These are phyloP conservation scores for Cocos nucifera DNA, from an alignment of 176 grass and related monocot species.

Conservation along the genomic window DNA sequence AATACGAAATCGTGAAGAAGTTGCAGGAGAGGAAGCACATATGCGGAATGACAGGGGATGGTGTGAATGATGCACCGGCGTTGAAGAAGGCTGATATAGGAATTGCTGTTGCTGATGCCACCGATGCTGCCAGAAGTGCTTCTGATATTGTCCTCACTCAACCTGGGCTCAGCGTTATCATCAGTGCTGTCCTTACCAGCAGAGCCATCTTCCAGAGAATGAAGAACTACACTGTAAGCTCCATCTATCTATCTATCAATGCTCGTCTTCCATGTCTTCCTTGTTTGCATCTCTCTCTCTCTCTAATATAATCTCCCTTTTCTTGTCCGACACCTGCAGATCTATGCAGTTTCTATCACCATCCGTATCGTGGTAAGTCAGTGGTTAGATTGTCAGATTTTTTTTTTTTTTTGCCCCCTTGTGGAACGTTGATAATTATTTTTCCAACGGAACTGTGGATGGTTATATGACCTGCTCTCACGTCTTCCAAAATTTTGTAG, in stretches of 20 bases:
- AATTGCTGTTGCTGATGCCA: constrained; percentile 95
- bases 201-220: constrained; percentile 99
- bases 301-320: constrained; percentile 6
- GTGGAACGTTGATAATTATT: too few species aligned
- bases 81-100: constrained; percentile 97
- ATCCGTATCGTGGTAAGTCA: constrained; percentile 91
- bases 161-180: constrained; percentile 96
- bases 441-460: too few species aligned
- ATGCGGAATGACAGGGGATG: constrained; percentile 95
- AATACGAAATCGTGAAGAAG: constrained; percentile 96
- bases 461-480: too few species aligned
- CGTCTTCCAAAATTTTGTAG: too few species aligned
- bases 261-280: neutral
- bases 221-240: constrained; percentile 95
- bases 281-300: constrained; percentile 1
- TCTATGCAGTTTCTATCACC: constrained; percentile 97
- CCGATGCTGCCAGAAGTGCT: constrained; percentile 82
- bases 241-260: constrained; percentile 20
- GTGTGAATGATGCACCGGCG: constrained; percentile 91
- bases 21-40: constrained; percentile 98
- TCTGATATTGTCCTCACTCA: constrained; percentile 94
- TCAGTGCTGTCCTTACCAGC: constrained; percentile 92
- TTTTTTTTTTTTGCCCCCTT: too few species aligned
- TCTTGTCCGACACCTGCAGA: constrained; percentile 32
- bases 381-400: too few species aligned